Evolutionary conservation across 768 basidiomycete genomes (phyloP), one percentile per base, ranked within the genome.

Genomic region (Lactifluus volemus): DNA sequence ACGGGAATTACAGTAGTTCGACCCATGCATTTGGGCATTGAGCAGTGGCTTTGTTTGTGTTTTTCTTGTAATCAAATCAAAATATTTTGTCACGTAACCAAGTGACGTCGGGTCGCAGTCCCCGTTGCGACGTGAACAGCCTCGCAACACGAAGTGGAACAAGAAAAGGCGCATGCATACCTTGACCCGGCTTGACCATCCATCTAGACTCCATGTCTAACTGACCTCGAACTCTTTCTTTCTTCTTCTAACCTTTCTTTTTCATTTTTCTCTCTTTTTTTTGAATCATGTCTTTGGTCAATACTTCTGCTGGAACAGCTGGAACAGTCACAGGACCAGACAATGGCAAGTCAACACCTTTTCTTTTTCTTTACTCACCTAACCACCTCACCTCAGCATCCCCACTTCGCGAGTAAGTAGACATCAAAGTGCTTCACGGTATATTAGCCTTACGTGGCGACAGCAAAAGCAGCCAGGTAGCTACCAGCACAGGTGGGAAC

Each of bases 1-100:
- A 91, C 70, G 80, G 79, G 29, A 61, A 30, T 49, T 63, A 53
- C 17, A 42, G 56, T 38, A 63, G 2, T 50, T 62, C 48, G n/a
- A 49, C 34, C 29, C 59, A 25, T 58, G 60, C 36, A n/a, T 64
- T 60, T 32, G 50, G 58, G 2, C 58, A 52, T 52, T 59, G 41
- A 58, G 41, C 25, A 29, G 19, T 49, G 56, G 21, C 34, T 56
- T 30, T 34, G 32, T 32, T 39, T 49, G 49, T 38, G 19, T 14
- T 42, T 41, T 38, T 17, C 34, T 34, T 34, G 32, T 34, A 34
- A 34, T 6, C 9, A 34, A 34, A 34, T 34, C 32, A 34, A 34
- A 25, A 25, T 2, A 25, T 25, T 25, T 34, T 34, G 32, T 34
- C 32, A 34, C 32, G 32, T 9, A 34, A 6, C 6, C 32, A 34